Evolutionary conservation across 2,329 filamentous ascomycete genomes (phyloP).

Genomic region (Colletotrichum sp.): DNA sequence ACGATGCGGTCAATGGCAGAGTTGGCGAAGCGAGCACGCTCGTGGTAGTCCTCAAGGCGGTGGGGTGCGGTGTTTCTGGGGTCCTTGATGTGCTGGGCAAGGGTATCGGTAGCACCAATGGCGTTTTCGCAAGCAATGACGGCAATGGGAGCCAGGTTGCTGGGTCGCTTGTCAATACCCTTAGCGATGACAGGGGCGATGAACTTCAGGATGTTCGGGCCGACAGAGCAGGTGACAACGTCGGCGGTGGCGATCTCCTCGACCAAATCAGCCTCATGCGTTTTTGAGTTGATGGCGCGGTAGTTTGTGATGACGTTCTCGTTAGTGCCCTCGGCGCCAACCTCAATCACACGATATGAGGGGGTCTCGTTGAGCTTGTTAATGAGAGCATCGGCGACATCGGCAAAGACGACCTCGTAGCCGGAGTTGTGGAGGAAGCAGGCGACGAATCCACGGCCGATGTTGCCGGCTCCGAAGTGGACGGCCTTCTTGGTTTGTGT

Average conservation of each 20-base stretch:
- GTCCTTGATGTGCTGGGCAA: constrained; percentile 80
- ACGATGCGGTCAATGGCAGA: constrained; percentile 99
- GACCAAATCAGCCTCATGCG: constrained; percentile 80
- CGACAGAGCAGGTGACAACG: constrained; percentile 94
- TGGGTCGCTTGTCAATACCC: constrained; percentile 81
- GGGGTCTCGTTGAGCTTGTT: constrained; percentile 75
- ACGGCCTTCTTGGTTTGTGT: constrained; percentile 67
- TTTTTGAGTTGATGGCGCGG: constrained; percentile 94
- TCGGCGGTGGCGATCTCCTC: constrained; percentile 88
- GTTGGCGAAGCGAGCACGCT: constrained; percentile 90
- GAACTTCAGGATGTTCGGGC: constrained; percentile 94
- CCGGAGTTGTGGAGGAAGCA: constrained; percentile 94
- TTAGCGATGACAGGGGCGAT: constrained; percentile 96
- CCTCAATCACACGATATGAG: constrained; percentile 91
- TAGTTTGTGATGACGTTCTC: constrained; percentile 91
- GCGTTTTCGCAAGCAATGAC: constrained; percentile 99
- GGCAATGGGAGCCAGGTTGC: constrained; percentile 70
- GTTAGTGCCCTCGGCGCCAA: constrained; percentile 81
- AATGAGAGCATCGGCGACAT: constrained; percentile 88
- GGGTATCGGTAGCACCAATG: constrained; percentile 90
- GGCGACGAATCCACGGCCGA: constrained; percentile 84
- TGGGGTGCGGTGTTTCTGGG: constrained; percentile 73
- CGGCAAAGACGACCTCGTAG: constrained; percentile 95
- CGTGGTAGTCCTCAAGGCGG: constrained; percentile 70
- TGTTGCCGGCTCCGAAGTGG: constrained; percentile 88